Percentiles rank a stretch among this genome's conserved stretches.
These are phyloP conservation scores for Arthrobotrys megalospora DNA, from an alignment of 2,329 filamentous ascomycete genomes.

Conservation along the genomic window DNA sequence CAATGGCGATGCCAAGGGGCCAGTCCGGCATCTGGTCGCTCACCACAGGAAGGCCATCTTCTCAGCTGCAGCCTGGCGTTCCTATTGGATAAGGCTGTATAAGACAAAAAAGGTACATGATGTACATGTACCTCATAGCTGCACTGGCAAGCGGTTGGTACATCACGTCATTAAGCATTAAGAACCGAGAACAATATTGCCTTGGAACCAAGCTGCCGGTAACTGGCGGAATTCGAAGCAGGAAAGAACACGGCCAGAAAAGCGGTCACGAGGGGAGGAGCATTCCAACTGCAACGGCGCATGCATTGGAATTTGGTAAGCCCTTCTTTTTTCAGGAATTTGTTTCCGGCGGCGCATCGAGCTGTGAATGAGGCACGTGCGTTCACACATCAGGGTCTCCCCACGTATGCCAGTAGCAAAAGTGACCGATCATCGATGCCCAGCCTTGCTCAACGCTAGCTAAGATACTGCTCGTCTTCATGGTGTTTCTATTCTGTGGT, in stretches of 20 bases:
- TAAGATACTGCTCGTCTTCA: neutral
- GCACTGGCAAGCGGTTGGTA: constrained; percentile 38
- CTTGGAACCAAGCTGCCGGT: constrained; percentile 60
- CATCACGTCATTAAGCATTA: constrained; percentile 57
- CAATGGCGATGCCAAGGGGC: constrained; percentile 21
- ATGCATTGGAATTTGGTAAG: constrained; percentile 9
- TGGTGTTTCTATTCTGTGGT: constrained; percentile 8
- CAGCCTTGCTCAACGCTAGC: constrained; percentile 24
- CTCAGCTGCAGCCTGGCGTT: neutral
- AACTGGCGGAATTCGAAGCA: constrained; percentile 51
- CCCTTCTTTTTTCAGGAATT: constrained; percentile 27
- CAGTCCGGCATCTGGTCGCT: constrained; percentile 10
- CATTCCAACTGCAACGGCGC: constrained; percentile 1
- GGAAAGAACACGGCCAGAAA: constrained; percentile 10
- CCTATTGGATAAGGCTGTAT: constrained; percentile 19
- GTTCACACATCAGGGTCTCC: constrained; percentile 30
- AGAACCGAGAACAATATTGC: constrained; percentile 37
- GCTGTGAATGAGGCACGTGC: constrained; percentile 43
- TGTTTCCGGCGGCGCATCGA: constrained; percentile 28
- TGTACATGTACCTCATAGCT: constrained; percentile 44
- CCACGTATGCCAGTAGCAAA: constrained; percentile 5
- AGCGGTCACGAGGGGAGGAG: constrained; percentile 31
- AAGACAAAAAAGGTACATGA: constrained; percentile 3
- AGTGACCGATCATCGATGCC: constrained; percentile 19
- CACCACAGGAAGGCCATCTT: neutral